Conservation (phyloP, 2,329 filamentous ascomycete genomes). For the Fragosphaeria purpurea region DNA sequence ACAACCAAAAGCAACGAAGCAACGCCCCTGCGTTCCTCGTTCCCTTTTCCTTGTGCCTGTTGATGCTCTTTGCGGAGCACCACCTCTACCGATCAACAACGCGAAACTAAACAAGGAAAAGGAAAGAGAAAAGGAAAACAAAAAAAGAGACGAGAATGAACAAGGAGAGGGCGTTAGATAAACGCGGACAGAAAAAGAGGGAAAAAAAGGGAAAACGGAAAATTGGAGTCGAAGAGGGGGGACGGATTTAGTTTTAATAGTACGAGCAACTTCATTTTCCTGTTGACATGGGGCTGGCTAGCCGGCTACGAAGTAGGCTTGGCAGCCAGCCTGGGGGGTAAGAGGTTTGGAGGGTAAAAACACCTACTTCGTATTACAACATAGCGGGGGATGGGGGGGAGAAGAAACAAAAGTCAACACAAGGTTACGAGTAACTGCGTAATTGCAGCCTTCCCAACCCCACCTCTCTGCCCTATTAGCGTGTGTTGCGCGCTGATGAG, state of each 20-base stretch:
- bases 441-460: no score
- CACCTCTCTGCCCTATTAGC: no score
- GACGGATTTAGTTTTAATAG: constrained; percentile 12
- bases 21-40: not conserved
- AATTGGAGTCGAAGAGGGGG: constrained; percentile 5
- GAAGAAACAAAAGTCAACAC: no score
- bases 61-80: constrained; percentile 8
- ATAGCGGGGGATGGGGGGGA: no score
- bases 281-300: not conserved
- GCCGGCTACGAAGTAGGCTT: not conserved
- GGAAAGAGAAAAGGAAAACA: constrained; percentile 1
- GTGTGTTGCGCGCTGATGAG: no score
- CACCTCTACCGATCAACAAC: constrained; percentile 7
- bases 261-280: constrained; percentile 1
- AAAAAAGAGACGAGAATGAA: not conserved
- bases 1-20: not conserved
- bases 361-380: no score
- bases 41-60: not conserved
- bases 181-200: no score
- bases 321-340: not conserved
- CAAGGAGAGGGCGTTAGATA: not conserved
- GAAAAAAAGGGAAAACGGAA: constrained; percentile 3
- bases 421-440: no score
- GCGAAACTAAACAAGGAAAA: not conserved
- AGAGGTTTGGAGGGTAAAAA: not conserved